phyloP scores from a whole-genome alignment of 2,329 filamentous ascomycete species.

The Tolypocladium ovalisporum region DNA sequence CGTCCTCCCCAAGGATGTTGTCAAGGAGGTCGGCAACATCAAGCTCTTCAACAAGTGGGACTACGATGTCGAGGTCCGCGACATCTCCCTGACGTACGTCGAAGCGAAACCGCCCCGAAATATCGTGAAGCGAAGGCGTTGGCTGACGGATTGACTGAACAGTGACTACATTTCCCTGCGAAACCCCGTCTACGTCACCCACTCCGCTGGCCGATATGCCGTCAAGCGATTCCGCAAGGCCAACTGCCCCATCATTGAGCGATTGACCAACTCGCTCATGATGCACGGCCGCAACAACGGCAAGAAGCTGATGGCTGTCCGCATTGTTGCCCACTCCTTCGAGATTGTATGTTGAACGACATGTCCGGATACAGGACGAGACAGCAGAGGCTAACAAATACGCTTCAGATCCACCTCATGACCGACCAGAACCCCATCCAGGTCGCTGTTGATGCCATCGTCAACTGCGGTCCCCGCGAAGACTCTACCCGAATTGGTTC shows the following conservation, averaged over 20 bases:
- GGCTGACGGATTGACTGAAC: conserved; percentile 22
- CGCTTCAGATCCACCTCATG: conserved; percentile 90
- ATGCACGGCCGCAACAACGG: conserved; percentile 99
- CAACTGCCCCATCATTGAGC: conserved; percentile 99
- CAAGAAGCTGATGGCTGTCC: conserved; percentile 99
- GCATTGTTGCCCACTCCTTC: conserved; percentile 97
- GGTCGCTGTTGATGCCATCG: conserved; percentile 97
- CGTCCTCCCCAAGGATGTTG: conserved; percentile 88
- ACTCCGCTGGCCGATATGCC: conserved; percentile 97
- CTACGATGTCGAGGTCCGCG: conserved; percentile 99
- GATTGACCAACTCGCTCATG: conserved; percentile 99
- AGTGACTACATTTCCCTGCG: conserved; percentile 99
- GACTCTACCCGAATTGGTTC: conserved; percentile 99
- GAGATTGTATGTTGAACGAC: conserved; percentile 69
- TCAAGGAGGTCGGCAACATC: conserved; percentile 78
- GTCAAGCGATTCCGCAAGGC: conserved; percentile 99
- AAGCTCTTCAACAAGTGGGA: conserved; percentile 97
- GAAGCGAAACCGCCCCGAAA: conserved; percentile 1
- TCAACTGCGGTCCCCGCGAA: conserved; percentile 99
- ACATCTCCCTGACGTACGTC: conserved; percentile 96
- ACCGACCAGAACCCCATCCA: conserved; percentile 99
- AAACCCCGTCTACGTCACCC: conserved; percentile 96
- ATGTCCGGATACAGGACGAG: not conserved
- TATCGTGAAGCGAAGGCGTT: not conserved
- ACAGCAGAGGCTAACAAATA: not conserved